A percentile compares a stretch with the other conserved stretches of the same genome.
Evolutionary conservation across 768 basidiomycete species (phyloP).

Genomic region (Suillus discolor): DNA sequence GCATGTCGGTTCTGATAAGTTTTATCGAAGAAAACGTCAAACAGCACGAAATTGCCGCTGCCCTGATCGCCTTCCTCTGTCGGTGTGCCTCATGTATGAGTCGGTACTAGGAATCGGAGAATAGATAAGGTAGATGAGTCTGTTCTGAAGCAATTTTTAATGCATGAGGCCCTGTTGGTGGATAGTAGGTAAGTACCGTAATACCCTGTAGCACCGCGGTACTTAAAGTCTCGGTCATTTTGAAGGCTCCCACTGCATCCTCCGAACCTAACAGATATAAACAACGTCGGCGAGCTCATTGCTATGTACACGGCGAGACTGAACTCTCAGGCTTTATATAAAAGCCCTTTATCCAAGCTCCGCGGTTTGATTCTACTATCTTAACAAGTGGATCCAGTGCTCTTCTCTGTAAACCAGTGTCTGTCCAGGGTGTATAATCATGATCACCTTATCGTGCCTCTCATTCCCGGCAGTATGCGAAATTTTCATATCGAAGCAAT

Average conservation of each 20-base stretch:
- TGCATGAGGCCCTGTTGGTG: background rate
- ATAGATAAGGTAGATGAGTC: background rate
- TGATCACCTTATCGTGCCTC: background rate
- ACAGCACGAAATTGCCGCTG: background rate
- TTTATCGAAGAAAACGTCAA: constrained; percentile 3
- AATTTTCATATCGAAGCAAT: background rate
- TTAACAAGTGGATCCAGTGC: background rate
- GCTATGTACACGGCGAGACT: too few species aligned
- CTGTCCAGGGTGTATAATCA: background rate
- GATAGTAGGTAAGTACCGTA: background rate
- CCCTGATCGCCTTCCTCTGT: background rate
- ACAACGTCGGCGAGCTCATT: background rate
- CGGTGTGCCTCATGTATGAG: background rate
- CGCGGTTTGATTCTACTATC: background rate
- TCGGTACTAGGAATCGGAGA: background rate
- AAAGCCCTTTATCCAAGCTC: background rate
- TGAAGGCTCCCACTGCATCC: background rate
- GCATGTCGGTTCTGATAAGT: background rate
- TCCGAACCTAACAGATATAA: background rate
- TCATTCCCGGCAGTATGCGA: constrained; percentile 2
- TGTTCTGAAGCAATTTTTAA: background rate
- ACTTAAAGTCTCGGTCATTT: constrained; percentile 1
- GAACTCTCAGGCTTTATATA: background rate
- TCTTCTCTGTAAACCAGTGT: background rate
- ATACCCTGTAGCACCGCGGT: background rate